Percentiles rank a stretch among this genome's conserved stretches.
These are phyloP conservation scores for Eutypa lata DNA, from an alignment of 2,329 filamentous ascomycete genomes.

Conservation along the genomic window DNA sequence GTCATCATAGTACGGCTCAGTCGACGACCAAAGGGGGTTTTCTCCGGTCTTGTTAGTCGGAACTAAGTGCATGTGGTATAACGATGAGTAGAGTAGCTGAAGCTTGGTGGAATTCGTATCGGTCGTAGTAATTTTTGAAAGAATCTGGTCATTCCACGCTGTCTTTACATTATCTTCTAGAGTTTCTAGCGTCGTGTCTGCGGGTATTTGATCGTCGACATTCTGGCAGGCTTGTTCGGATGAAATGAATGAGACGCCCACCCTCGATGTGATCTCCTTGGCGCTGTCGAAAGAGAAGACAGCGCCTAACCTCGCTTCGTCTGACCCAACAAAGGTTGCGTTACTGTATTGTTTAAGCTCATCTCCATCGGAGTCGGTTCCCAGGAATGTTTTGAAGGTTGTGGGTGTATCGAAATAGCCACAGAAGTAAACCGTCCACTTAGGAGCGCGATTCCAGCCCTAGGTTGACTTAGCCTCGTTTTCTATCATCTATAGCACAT, in stretches of 20 bases:
- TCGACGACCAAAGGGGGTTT: slow-evolving; percentile 62
- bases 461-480: slow-evolving; percentile 13
- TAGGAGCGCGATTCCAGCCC: slow-evolving; percentile 61
- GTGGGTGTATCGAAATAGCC: slow-evolving; percentile 53
- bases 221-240: slow-evolving; percentile 56
- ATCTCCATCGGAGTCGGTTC: slow-evolving; percentile 27
- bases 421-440: slow-evolving; percentile 64
- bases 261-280: slow-evolving; percentile 49
- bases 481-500: not conserved
- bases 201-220: slow-evolving; percentile 54
- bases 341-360: slow-evolving; percentile 31
- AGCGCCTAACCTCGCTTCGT: slow-evolving; percentile 40
- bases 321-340: slow-evolving; percentile 29
- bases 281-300: slow-evolving; percentile 51
- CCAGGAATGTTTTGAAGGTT: slow-evolving; percentile 43
- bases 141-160: slow-evolving; percentile 59
- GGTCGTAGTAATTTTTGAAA: slow-evolving; percentile 61
- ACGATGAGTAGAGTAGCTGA: slow-evolving; percentile 60
- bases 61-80: slow-evolving; percentile 69
- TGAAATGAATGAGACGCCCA: slow-evolving; percentile 69
- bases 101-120: slow-evolving; percentile 54
- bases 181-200: slow-evolving; percentile 36
- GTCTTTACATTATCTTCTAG: slow-evolving; percentile 46
- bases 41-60: slow-evolving; percentile 70
- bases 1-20: slow-evolving; percentile 69